A percentile compares a stretch with the other conserved stretches of the same genome.
Evolutionary conservation across 495 filamentous ascomycete genomes (phyloP).

Genomic region (Daldinia loculata): DNA sequence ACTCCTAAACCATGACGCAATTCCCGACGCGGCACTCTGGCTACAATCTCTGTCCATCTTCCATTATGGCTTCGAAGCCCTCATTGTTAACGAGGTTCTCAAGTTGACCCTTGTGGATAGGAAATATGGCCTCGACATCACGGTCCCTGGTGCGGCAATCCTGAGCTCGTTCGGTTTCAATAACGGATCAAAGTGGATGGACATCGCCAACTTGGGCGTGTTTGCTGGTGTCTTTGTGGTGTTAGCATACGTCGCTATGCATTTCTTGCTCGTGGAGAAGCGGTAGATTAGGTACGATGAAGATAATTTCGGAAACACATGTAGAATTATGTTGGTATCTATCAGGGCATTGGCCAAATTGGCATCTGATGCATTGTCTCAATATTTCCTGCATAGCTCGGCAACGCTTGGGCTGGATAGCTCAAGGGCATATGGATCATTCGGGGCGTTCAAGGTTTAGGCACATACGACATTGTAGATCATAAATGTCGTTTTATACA

Average conservation of each 20-base stretch:
- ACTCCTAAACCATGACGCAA: slow-evolving; percentile 91
- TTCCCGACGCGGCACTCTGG: slow-evolving; percentile 84
- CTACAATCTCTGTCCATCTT: slow-evolving; percentile 97
- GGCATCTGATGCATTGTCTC: slow-evolving; percentile 29
- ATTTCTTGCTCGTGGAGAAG: slow-evolving; percentile 91
- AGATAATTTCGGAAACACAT: slow-evolving; percentile 6
- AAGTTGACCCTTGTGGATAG: slow-evolving; percentile 88
- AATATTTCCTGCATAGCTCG: slow-evolving; percentile 39
- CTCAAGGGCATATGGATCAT: slow-evolving; percentile 25
- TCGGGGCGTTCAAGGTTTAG: slow-evolving; percentile 31
- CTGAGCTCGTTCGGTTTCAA: slow-evolving; percentile 93
- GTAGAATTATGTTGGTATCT: slow-evolving; percentile 35
- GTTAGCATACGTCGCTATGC: slow-evolving; percentile 91
- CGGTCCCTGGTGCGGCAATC: slow-evolving; percentile 93
- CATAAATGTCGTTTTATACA: slow-evolving; percentile 40
- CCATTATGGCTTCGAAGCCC: slow-evolving; percentile 95
- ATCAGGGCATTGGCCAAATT: slow-evolving; percentile 24
- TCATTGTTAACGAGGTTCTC: slow-evolving; percentile 98
- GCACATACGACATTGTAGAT: slow-evolving; percentile 33
- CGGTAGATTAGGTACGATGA: slow-evolving; percentile 57
- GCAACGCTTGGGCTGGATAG: slow-evolving; percentile 31
- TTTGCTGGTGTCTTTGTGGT: slow-evolving; percentile 87
- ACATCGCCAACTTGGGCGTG: slow-evolving; percentile 81
- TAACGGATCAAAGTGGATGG: slow-evolving; percentile 81
- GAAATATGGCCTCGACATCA: slow-evolving; percentile 94